Evolutionary conservation across 331 rosid species (phyloP), one percentile per base, ranked within the genome.

Genomic region (Prunus yedoensis): DNA sequence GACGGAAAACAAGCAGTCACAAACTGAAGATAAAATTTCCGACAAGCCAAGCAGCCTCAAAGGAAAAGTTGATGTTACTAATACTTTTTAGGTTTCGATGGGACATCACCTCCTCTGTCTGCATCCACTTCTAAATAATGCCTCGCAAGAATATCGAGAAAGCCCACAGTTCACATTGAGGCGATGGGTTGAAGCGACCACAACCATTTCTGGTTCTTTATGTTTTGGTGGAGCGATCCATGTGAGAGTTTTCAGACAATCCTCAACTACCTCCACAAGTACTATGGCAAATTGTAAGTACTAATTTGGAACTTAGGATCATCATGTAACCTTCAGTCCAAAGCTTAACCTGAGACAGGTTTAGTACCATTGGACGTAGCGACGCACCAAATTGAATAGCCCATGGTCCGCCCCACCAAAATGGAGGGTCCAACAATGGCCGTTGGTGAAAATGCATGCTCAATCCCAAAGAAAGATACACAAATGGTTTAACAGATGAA

Each of bases 161-260:
- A 63, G 45, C 5, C 61, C 38, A 3, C 27, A 6, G 43, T 38
- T 7, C 70, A 5, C 52, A 43, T 68, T 41, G 13, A 70, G 18
- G 43, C 64, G 30, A 54, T 74, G 83, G 84, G 67, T 73, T 46
- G 35, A 53, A 41, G 46, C 23, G 3, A 7, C 53, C 66, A 35
- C 65, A 30, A 50, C 57, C 17, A 59, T 53, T 75, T 75, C 54
- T 25, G 2, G 41, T 35, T 35, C 8, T n/a, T 35, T 8, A 4
- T 35, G 41, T 35, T 35, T 35, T 35, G 41, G 41, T 35, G 41
- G 43, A 7, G 43, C 43, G 43, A 38, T 9, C 74, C 78, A 71
- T 71, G 78, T 71, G 75, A 21, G 12, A 9, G n/a, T 73, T 53
- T 66, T 21, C 86, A 71, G 81, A 61, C 73, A 75, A 70, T 83